Conservation (phyloP, 176 grass and related monocot species). For the Raddia distichophylla region DNA sequence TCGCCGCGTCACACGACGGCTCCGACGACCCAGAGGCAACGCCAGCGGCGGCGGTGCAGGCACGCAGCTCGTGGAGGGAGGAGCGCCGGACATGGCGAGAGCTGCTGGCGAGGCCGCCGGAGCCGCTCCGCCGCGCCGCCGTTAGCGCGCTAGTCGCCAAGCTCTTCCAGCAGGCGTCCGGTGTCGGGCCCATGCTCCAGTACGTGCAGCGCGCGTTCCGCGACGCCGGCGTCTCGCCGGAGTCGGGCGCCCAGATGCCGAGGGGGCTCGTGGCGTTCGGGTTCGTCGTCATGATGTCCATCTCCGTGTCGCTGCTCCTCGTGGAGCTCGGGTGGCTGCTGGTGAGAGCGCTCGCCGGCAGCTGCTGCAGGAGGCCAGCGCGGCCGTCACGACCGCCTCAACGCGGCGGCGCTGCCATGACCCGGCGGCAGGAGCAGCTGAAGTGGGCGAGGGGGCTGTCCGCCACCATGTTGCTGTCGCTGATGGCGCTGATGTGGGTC, state of each 20-base stretch:
- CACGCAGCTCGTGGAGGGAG: conserved; percentile 12
- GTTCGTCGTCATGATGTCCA: conserved; percentile 17
- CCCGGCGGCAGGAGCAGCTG: conserved; percentile 35
- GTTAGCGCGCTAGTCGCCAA: conserved; percentile 49
- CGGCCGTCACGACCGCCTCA: background rate
- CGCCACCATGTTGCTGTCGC: conserved; percentile 45
- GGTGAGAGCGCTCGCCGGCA: background rate
- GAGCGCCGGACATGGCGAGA: conserved; percentile 10
- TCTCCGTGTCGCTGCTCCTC: conserved; percentile 29
- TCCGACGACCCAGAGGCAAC: background rate
- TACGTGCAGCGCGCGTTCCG: conserved; percentile 37
- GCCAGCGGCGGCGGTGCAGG: background rate
- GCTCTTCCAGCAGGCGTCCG: conserved; percentile 52
- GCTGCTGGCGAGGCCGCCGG: conserved; percentile 38
- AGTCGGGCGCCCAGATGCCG: background rate
- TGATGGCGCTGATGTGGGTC: conserved; percentile 48
- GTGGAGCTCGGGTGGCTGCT: conserved; percentile 43
- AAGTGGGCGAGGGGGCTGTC: conserved; percentile 46
- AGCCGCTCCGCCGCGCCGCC: conserved; percentile 39
- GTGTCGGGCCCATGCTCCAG: conserved; percentile 24
- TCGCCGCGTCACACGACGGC: background rate
- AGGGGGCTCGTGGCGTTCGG: conserved; percentile 41
- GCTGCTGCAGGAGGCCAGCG: background rate
- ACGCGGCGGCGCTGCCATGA: background rate
- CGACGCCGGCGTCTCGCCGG: conserved; percentile 9